A percentile compares a stretch with the other conserved stretches of the same genome.
These are phyloP conservation scores for Chlamydomonas reinhardtii DNA, from an alignment of 163 green algal species.

Conservation along the genomic window DNA sequence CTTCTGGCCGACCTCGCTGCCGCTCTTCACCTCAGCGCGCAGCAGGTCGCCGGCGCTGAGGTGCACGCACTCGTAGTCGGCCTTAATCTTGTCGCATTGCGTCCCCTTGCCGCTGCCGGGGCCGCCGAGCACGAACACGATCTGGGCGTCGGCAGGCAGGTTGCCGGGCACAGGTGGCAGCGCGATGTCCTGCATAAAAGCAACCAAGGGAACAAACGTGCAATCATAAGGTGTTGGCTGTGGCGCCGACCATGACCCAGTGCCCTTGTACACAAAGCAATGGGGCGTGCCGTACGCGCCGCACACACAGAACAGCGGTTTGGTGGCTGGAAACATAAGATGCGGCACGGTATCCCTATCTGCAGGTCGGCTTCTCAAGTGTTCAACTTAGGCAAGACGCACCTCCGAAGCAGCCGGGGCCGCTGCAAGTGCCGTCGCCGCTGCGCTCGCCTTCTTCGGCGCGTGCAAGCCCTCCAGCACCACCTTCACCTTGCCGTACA, in stretches of 20 bases:
- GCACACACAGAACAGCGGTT: no score
- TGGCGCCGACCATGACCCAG: no score
- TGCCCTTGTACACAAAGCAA: no score
- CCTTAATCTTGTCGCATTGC: constrained; percentile 80
- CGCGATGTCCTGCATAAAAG: neutral
- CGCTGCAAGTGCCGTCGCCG: no score
- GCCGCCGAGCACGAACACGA: constrained; percentile 79
- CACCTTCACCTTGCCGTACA: constrained; percentile 60
- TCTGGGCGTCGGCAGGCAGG: constrained; percentile 50
- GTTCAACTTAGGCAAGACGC: no score
- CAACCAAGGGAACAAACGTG: neutral
- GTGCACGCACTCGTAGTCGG: constrained; percentile 74
- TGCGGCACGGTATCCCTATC: no score
- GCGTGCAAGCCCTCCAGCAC: constrained; percentile 12
- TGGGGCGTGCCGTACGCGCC: no score
- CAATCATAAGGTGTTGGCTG: no score
- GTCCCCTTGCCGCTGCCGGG: constrained; percentile 85
- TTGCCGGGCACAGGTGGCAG: constrained; percentile 43
- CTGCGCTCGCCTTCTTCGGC: constrained; percentile 15
- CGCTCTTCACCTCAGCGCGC: constrained; percentile 79
- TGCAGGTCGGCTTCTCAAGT: no score
- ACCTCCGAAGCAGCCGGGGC: no score
- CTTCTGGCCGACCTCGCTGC: constrained; percentile 62
- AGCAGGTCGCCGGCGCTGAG: constrained; percentile 86
- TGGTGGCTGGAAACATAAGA: no score